Conservation (phyloP, 257 asterid genomes). For the Primulina tabacum region DNA sequence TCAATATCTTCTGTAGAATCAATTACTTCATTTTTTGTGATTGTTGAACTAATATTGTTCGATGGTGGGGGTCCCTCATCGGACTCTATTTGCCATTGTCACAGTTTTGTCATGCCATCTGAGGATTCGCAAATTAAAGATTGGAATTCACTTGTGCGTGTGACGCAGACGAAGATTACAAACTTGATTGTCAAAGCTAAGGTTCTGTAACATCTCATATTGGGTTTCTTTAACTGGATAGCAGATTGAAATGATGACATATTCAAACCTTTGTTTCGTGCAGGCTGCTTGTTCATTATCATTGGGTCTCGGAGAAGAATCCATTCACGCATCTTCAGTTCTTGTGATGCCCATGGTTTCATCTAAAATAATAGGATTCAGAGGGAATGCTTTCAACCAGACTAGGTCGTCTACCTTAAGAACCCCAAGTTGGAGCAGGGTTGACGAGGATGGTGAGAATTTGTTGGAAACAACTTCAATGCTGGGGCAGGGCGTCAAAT, state of each 20-base stretch:
- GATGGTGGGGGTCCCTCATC: slow-evolving; percentile 10
- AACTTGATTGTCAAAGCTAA: slow-evolving; percentile 59
- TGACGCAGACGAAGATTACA: slow-evolving; percentile 48
- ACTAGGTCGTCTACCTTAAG: slow-evolving; percentile 52
- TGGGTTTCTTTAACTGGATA: slow-evolving; percentile 10
- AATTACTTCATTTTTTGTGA: slow-evolving; percentile 8
- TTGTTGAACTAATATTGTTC: slow-evolving; percentile 12
- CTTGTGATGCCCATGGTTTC: slow-evolving; percentile 97
- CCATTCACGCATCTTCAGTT: slow-evolving; percentile 77
- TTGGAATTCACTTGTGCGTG: slow-evolving; percentile 48
- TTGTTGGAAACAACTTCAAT: slow-evolving; percentile 48
- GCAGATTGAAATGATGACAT: slow-evolving; percentile 14
- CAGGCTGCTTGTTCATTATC: slow-evolving; percentile 80
- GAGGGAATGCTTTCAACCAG: slow-evolving; percentile 58
- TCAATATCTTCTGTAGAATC: slow-evolving; percentile 1
- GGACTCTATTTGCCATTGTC: slow-evolving; percentile 15
- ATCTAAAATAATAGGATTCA: slow-evolving; percentile 80
- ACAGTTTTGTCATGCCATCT: slow-evolving; percentile 45
- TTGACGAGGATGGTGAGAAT: slow-evolving; percentile 55
- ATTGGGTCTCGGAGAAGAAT: slow-evolving; percentile 74
- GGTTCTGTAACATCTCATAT: slow-evolving; percentile 40
- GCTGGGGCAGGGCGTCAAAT: slow-evolving; percentile 47
- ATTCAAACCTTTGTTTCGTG: slow-evolving; percentile 23
- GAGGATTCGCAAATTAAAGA: slow-evolving; percentile 76
- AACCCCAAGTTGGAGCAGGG: slow-evolving; percentile 65